Conservation (phyloP, 805 yeast genomes). For the Lachancea thermotolerans region DNA sequence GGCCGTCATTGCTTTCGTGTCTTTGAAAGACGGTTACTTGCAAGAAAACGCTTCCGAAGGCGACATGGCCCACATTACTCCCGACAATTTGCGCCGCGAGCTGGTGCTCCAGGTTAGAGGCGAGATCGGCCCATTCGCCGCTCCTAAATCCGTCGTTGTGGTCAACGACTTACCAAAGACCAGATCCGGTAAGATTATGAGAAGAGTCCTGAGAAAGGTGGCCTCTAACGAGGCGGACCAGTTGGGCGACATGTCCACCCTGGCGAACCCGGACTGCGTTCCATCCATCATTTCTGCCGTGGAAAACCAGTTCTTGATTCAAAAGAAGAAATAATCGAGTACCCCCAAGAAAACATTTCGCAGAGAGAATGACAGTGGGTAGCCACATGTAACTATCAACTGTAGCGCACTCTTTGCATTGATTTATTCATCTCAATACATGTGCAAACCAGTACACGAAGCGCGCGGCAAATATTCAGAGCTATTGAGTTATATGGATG, state of each 20-base stretch:
- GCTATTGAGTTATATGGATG: no score
- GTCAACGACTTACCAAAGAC: conserved; percentile 93
- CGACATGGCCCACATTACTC: conserved; percentile 26
- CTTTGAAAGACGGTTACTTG: conserved; percentile 52
- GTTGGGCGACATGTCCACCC: conserved; percentile 86
- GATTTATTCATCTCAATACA: neutral
- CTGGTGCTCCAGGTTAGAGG: conserved; percentile 84
- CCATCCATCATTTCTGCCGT: conserved; percentile 68
- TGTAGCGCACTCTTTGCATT: neutral
- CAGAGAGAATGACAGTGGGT: neutral
- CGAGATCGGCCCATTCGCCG: conserved; percentile 85
- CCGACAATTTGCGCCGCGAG: conserved; percentile 52
- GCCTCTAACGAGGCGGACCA: conserved; percentile 88
- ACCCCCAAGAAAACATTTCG: neutral
- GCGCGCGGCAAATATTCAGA: no score
- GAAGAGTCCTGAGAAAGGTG: conserved; percentile 92
- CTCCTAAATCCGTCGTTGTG: conserved; percentile 63
- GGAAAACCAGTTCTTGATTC: conserved; percentile 34
- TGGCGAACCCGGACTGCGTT: conserved; percentile 81
- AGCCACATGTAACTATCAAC: neutral
- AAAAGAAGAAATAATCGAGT: conserved; percentile 11
- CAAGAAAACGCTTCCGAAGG: conserved; percentile 29
- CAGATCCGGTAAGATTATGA: conserved; percentile 97
- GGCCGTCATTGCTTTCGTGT: conserved; percentile 92
- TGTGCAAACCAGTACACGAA: no score